A percentile compares a stretch with the other conserved stretches of the same genome.
These are phyloP conservation scores for Epichloe brachyelytri DNA, from an alignment of 2,329 filamentous ascomycete genomes.

Conservation along the genomic window DNA sequence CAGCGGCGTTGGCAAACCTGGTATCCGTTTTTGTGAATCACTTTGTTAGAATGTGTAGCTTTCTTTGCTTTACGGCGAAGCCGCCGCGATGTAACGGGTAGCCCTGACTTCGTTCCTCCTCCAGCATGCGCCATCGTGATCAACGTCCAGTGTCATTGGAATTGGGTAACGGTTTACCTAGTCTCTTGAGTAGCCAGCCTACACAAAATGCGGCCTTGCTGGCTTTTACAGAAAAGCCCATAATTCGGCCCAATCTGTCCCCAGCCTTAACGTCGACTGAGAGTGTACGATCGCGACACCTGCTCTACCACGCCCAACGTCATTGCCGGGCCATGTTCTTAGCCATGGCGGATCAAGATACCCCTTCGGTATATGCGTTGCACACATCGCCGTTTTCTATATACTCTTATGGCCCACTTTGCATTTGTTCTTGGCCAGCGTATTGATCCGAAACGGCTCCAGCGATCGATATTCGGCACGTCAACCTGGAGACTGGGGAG, in stretches of 20 bases:
- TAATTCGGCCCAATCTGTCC: not conserved
- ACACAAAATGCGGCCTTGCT: not conserved
- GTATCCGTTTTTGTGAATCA: not conserved
- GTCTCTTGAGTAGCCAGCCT: not conserved
- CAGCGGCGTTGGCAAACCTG: not conserved
- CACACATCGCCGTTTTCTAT: constrained; percentile 19
- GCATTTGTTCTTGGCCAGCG: constrained; percentile 14
- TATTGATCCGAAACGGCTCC: constrained; percentile 14
- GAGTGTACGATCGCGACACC: not conserved
- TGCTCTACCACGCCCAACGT: not conserved
- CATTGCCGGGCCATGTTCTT: not conserved
- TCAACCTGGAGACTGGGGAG: constrained; percentile 15
- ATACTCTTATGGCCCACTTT: constrained; percentile 20
- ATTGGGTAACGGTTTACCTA: not conserved
- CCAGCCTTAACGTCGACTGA: not conserved
- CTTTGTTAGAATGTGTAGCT: not conserved
- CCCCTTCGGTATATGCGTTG: constrained; percentile 13
- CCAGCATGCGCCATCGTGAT: not conserved
- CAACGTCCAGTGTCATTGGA: not conserved
- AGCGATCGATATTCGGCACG: constrained; percentile 12
- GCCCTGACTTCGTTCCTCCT: not conserved
- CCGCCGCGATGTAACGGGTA: constrained; percentile 4
- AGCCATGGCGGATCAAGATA: constrained; percentile 7
- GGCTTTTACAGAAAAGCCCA: not conserved
- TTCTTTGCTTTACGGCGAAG: constrained; percentile 1